A percentile compares a stretch with the other conserved stretches of the same genome.
Evolutionary conservation across 331 rosid species (phyloP).

Genomic region (Arachis monticola): DNA sequence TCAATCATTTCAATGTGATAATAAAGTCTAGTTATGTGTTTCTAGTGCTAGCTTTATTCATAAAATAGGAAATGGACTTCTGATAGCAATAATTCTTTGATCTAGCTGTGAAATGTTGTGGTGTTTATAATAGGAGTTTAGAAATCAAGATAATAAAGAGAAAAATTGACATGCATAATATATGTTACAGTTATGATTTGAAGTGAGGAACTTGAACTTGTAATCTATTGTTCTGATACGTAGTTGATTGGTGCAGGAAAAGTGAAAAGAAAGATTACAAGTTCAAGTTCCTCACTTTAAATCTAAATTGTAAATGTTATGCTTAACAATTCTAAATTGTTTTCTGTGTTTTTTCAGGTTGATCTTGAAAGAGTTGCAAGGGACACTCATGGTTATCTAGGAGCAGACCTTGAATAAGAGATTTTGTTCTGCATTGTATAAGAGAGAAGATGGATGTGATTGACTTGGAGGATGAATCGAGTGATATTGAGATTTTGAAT

Average conservation of each 20-base stretch:
- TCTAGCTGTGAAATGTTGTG: background rate
- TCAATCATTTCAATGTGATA: background rate
- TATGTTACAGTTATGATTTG: slow-evolving; percentile 2
- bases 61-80: too few species aligned
- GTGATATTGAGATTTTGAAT: too few species aligned
- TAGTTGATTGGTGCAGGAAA: slow-evolving; percentile 42
- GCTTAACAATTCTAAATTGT: too few species aligned
- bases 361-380: slow-evolving; percentile 17
- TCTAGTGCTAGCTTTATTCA: background rate
- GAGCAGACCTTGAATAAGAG: too few species aligned
- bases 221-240: background rate
- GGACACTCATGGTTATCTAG: too few species aligned
- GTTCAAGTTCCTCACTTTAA: background rate
- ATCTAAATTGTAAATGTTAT: too few species aligned
- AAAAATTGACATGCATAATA: background rate
- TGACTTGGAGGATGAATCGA: too few species aligned
- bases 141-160: background rate
- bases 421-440: too few species aligned
- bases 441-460: too few species aligned
- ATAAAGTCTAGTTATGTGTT: background rate
- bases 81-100: background rate
- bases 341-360: slow-evolving; percentile 44
- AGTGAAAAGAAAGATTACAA: slow-evolving; percentile 49
- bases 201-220: background rate
- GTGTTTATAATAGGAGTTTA: background rate